These are phyloP conservation scores for Trichoderma atrobrunneum DNA, from an alignment of 2,329 filamentous ascomycete genomes.

Conservation along the genomic window DNA sequence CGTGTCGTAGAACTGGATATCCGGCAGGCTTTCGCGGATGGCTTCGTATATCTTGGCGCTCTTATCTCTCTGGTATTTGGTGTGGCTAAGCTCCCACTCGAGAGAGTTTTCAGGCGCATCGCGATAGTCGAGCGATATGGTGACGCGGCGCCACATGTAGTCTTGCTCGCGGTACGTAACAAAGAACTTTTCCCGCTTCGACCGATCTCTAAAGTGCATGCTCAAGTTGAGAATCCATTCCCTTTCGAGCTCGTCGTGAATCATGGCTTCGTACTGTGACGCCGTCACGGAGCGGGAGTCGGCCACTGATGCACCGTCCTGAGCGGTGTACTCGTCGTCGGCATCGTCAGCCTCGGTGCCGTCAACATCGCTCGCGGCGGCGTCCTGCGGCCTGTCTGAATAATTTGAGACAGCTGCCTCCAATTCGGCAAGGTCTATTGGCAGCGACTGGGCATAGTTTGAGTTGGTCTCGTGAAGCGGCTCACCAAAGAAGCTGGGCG, in stretches of 20 bases:
- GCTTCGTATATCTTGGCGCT: slow-evolving; percentile 90
- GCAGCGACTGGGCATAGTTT: slow-evolving; percentile 23
- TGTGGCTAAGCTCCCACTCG: slow-evolving; percentile 74
- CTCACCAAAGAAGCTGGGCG: slow-evolving; percentile 43
- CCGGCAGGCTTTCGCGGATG: slow-evolving; percentile 84
- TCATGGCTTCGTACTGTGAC: slow-evolving; percentile 58
- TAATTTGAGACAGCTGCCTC: neutral
- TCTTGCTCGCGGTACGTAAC: slow-evolving; percentile 85
- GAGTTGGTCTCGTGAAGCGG: slow-evolving; percentile 23
- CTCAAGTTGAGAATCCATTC: slow-evolving; percentile 96
- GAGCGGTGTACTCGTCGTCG: slow-evolving; percentile 15
- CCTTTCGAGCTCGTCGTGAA: slow-evolving; percentile 79
- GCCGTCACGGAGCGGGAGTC: slow-evolving; percentile 50
- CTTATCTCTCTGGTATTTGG: slow-evolving; percentile 87
- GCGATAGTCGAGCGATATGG: slow-evolving; percentile 90
- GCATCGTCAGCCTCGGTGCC: neutral
- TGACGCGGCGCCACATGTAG: slow-evolving; percentile 80
- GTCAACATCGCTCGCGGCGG: neutral
- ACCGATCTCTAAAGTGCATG: slow-evolving; percentile 96
- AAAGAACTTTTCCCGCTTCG: slow-evolving; percentile 95
- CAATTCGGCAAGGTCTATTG: slow-evolving; percentile 22
- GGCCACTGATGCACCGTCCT: slow-evolving; percentile 33
- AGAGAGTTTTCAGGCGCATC: slow-evolving; percentile 75
- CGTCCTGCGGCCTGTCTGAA: neutral
- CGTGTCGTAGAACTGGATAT: slow-evolving; percentile 94